Percentiles rank a stretch among this genome's conserved stretches.
phyloP scores from a whole-genome alignment of 2,329 filamentous ascomycete genomes.

The Arthrobotrys entomopaga region DNA sequence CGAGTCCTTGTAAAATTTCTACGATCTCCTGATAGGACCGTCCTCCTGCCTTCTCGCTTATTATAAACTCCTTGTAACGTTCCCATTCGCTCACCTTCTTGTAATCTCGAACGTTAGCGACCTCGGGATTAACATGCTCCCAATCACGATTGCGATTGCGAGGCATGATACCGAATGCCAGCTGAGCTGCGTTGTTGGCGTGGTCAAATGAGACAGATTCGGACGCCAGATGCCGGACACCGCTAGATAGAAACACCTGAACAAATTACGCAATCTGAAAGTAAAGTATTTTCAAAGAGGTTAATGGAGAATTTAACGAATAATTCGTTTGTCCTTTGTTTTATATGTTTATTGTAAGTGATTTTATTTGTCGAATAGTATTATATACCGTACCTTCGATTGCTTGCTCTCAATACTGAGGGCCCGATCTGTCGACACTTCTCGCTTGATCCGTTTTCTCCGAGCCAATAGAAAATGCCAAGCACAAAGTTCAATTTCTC shows the following conservation, averaged over 20 bases:
- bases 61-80: conserved; percentile 1
- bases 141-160: background rate
- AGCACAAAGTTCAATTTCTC: conserved; percentile 30
- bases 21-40: background rate
- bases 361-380: too few relatives aligned
- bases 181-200: too few relatives aligned
- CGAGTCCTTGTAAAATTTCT: background rate
- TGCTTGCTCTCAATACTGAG: too few relatives aligned
- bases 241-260: too few relatives aligned
- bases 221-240: too few relatives aligned
- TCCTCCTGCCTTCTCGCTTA: background rate
- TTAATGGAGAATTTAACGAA: too few relatives aligned
- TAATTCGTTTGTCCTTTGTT: too few relatives aligned
- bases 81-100: background rate
- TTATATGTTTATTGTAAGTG: too few relatives aligned
- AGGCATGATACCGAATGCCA: background rate
- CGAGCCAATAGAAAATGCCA: conserved; percentile 9
- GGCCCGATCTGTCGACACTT: too few relatives aligned
- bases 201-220: too few relatives aligned
- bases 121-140: background rate
- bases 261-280: too few relatives aligned
- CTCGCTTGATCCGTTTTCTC: background rate
- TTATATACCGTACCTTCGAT: background rate
- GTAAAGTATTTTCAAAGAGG: too few relatives aligned
- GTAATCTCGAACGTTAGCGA: background rate